These are phyloP conservation scores for Ogataea methanolica DNA, from an alignment of 805 yeast species.

Conservation along the genomic window DNA sequence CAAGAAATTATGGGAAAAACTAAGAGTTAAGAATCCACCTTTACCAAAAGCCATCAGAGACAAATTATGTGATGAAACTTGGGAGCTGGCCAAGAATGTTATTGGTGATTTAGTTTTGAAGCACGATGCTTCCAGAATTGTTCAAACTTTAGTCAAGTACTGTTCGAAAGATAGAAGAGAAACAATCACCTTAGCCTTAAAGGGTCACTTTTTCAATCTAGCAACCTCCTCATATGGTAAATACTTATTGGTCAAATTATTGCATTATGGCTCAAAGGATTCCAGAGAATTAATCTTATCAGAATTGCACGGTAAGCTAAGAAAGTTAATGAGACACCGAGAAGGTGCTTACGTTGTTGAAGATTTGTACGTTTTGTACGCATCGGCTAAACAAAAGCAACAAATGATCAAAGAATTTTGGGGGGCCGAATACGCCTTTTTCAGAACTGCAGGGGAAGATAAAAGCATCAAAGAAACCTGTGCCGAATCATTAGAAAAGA, in stretches of 20 bases:
- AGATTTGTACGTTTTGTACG: slow-evolving; percentile 81
- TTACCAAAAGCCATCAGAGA: slow-evolving; percentile 73
- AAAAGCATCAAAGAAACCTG: slow-evolving; percentile 63
- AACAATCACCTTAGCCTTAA: slow-evolving; percentile 58
- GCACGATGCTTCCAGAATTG: slow-evolving; percentile 95
- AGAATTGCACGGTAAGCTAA: slow-evolving; percentile 85
- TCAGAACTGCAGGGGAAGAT: slow-evolving; percentile 67
- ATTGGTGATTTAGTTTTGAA: slow-evolving; percentile 83
- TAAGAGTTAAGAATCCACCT: slow-evolving; percentile 81
- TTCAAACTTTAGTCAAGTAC: slow-evolving; percentile 88
- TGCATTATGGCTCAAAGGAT: slow-evolving; percentile 87
- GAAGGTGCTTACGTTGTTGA: slow-evolving; percentile 98
- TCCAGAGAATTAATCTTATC: slow-evolving; percentile 70
- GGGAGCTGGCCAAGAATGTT: slow-evolving; percentile 75
- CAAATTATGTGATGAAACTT: slow-evolving; percentile 74
- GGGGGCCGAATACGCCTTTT: slow-evolving; percentile 93
- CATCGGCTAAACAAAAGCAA: slow-evolving; percentile 76
- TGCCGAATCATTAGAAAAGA: slow-evolving; percentile 68
- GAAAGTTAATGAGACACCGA: slow-evolving; percentile 92
- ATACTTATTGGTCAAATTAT: slow-evolving; percentile 78
- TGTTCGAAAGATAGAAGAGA: slow-evolving; percentile 77
- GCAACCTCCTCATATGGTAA: slow-evolving; percentile 95
- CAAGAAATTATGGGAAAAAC: slow-evolving; percentile 84
- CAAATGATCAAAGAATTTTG: slow-evolving; percentile 95
- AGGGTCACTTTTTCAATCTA: slow-evolving; percentile 71